Evolutionary conservation across 495 filamentous ascomycete genomes (phyloP).

Genomic region (Penicillium herquei): DNA sequence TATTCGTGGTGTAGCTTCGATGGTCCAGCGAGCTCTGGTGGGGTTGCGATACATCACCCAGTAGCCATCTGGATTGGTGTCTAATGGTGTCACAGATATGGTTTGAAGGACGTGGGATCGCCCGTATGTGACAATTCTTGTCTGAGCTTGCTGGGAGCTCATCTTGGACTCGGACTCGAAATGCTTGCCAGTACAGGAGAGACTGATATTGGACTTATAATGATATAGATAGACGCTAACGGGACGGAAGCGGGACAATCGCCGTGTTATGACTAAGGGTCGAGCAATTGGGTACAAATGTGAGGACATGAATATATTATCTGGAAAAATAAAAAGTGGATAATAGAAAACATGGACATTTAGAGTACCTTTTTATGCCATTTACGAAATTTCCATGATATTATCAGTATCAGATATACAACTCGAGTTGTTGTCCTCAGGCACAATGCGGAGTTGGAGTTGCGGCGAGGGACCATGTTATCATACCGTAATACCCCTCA

Average conservation of each 20-base stretch:
- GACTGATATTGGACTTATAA: neutral
- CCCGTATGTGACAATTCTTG: constrained; percentile 33
- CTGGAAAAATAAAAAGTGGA: neutral
- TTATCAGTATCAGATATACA: no score
- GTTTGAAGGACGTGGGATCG: constrained; percentile 31
- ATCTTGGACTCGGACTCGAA: neutral
- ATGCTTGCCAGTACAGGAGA: neutral
- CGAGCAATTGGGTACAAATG: neutral
- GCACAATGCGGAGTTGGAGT: constrained; percentile 5
- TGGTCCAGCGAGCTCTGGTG: neutral
- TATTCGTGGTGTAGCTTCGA: neutral
- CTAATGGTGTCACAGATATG: constrained; percentile 27
- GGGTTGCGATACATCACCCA: constrained; percentile 44
- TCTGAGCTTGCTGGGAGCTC: constrained; percentile 2
- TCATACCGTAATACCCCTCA: constrained; percentile 22
- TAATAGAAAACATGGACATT: no score
- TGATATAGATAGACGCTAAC: constrained; percentile 7
- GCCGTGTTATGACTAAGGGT: constrained; percentile 10
- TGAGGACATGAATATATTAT: neutral
- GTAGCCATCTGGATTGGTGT: constrained; percentile 28
- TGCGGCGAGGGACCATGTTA: constrained; percentile 5
- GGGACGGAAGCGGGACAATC: constrained; percentile 7
- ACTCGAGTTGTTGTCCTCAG: neutral
- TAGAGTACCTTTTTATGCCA: no score
- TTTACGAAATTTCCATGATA: no score